Percentiles rank a stretch among this genome's conserved stretches.
These are phyloP conservation scores for Cercophora newfieldiana DNA, from an alignment of 495 filamentous ascomycete species.

Conservation along the genomic window DNA sequence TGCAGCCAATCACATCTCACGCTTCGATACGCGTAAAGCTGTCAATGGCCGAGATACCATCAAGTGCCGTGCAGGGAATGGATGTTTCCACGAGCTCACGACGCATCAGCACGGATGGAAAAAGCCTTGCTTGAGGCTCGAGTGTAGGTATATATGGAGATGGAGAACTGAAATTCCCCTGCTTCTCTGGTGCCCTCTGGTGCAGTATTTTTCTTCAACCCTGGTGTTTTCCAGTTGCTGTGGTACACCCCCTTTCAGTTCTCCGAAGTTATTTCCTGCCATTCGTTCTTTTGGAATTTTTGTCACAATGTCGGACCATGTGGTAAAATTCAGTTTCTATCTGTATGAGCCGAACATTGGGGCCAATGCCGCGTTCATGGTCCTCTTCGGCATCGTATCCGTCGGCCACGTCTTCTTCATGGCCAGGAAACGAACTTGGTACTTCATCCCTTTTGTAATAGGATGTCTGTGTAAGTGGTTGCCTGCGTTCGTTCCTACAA, in stretches of 20 bases:
- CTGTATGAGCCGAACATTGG: slow-evolving; percentile 51
- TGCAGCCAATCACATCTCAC: not conserved
- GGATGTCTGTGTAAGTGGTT: slow-evolving; percentile 56
- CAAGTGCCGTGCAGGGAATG: not conserved
- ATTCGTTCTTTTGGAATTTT: not conserved
- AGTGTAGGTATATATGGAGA: too few relatives aligned
- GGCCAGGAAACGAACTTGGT: slow-evolving; percentile 53
- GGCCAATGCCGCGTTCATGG: slow-evolving; percentile 50
- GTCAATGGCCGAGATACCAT: not conserved
- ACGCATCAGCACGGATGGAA: not conserved
- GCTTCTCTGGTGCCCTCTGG: too few relatives aligned
- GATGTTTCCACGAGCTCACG: not conserved
- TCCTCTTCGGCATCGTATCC: slow-evolving; percentile 51
- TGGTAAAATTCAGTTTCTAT: slow-evolving; percentile 36
- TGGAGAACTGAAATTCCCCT: too few relatives aligned
- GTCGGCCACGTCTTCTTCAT: slow-evolving; percentile 52
- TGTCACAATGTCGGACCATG: not conserved
- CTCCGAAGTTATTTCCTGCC: too few relatives aligned
- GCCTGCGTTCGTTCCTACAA: not conserved
- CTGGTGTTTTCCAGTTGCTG: not conserved
- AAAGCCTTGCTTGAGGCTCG: too few relatives aligned
- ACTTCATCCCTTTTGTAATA: slow-evolving; percentile 59
- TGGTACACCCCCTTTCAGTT: too few relatives aligned
- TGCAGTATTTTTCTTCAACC: too few relatives aligned
- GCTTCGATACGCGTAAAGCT: slow-evolving; percentile 8